Base-by-base conservation (phyloP, 257 asterid species). In the Plantago major region DNA sequence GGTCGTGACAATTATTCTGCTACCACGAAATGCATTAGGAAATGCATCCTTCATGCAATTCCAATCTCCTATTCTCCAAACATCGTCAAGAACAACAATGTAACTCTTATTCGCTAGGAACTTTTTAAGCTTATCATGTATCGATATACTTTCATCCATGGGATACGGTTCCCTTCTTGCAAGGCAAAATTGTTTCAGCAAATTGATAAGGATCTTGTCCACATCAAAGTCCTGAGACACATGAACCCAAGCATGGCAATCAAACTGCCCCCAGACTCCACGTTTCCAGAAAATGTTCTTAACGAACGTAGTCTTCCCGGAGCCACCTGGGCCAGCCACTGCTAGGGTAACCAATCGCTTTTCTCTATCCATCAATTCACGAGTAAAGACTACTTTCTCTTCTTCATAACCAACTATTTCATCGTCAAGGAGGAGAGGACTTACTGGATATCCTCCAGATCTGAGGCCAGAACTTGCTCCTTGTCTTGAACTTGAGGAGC, bases 1-100 rank as follows among this genome's bases (percentile, higher is more conserved):
- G 0, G 87, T 80, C 4, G 87, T 80, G 56, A 82, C 55, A 17
- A 85, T 42, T 6, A 85, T 46, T 70, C 89, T 73, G 57, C 89
- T 76, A 16, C 87, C 76, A 10, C 63, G 10, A 14, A 11, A 28
- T 26, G 70, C 51, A 28, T 76, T 63, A 0, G 94, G 84, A 12
- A 85, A 64, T 7, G 78, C 80, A 16, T 57, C 53, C 33, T 64
- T 68, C 9, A 85, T 37, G 28, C 9, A 5, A n/a, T 73, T 69
- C 82, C 77, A 78, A 17, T 74, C 65, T 33, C 62, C 72, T 0
- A 40, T 73, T 46, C 60, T 56, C 67, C 81, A 73, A 19, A 84
- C 43, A 62, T 82, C 85, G 62, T 82, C 87, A 33, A 82, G 70
- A 46, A 76, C 87, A 33, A 80, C 69, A 2, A 82, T 14, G 17